Evolutionary conservation across 148 eudicot species (phyloP).

Genomic region (Cornus florida): DNA sequence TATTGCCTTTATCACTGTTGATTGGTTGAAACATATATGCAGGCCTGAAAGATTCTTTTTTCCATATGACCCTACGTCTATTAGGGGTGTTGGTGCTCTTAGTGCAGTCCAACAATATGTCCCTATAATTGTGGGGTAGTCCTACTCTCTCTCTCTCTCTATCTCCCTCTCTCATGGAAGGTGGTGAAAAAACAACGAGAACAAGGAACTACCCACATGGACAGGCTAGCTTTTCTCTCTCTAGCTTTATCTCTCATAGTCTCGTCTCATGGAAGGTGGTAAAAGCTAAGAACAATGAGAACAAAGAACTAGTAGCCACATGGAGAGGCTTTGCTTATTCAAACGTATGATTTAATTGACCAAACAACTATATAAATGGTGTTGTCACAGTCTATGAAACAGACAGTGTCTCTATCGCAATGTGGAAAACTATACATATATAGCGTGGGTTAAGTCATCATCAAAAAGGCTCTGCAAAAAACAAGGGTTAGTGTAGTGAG

Average conservation of each 20-base stretch:
- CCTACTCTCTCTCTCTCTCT: neutral
- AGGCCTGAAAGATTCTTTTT: neutral
- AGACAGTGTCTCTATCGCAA: neutral
- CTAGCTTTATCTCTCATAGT: too few relatives aligned
- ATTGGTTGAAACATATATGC: neutral
- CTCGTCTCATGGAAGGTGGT: too few relatives aligned
- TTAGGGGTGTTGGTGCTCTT: neutral
- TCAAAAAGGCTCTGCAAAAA: neutral
- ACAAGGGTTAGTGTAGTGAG: neutral
- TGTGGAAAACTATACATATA: neutral
- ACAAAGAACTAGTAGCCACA: too few relatives aligned
- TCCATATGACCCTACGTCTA: too few relatives aligned
- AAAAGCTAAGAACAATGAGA: too few relatives aligned
- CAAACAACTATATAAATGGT: too few relatives aligned
- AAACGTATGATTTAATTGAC: too few relatives aligned
- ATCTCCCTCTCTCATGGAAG: neutral
- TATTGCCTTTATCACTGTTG: slow-evolving; percentile 2
- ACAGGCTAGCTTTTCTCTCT: neutral
- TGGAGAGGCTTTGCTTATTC: too few relatives aligned
- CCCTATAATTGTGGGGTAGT: neutral
- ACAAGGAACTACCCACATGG: neutral
- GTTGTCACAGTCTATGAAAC: neutral
- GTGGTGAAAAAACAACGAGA: neutral
- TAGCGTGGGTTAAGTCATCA: neutral
- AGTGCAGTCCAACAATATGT: too few relatives aligned